Base-by-base conservation (phyloP, 495 filamentous ascomycete species). In the Hypoxylon lienhwacheense region DNA sequence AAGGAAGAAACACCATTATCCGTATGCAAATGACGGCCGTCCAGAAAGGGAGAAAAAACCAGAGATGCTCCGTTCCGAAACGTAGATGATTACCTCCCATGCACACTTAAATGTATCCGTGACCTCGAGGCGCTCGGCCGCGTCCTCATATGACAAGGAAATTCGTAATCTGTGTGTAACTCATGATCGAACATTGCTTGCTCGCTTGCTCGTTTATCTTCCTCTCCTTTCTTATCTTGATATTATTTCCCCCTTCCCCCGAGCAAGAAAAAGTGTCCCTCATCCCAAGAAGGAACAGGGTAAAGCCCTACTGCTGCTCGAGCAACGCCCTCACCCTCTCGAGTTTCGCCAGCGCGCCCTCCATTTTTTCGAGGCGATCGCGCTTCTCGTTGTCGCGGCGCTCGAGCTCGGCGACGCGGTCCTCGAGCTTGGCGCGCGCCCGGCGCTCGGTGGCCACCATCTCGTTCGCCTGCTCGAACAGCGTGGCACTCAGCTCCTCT, bases 401-500 rank as follows among this genome's bases (percentile, higher is more conserved):
- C 70, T 91, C 87, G 26, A 92, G 69, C 57, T 86, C 76, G 20
- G 70, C 77, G 0, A 92, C 81, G 22, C 88, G 67, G 66, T 89
- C 86, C 67, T 96, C 90, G 22, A 97, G 75, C 68, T 79, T 81
- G 5, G 87, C 88, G 31, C 89, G 73, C 25, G 87, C 89, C 66
- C 86, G 83, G 35, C 93, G 77, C 76, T 97, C 93, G 61, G 82
- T 73, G 11, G 92, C 90, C 17, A 98, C 93, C 92, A 98, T 97
- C 76, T 96, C 89, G 63, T 97, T 97, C 12, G 93, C 93, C 70
- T 96, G 85, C 66, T 89, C 84, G 72, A 98, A 98, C 41, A 98
- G 74, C 56, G 85, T 82, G 35, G 84, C 87, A 25, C 83, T 89
- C 58, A 98, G 73, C 63, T 98, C 93, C 68, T 97, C 95, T 10